These are phyloP conservation scores for Cercospora canescens DNA, from an alignment of 2,329 filamentous ascomycete genomes.

Conservation along the genomic window DNA sequence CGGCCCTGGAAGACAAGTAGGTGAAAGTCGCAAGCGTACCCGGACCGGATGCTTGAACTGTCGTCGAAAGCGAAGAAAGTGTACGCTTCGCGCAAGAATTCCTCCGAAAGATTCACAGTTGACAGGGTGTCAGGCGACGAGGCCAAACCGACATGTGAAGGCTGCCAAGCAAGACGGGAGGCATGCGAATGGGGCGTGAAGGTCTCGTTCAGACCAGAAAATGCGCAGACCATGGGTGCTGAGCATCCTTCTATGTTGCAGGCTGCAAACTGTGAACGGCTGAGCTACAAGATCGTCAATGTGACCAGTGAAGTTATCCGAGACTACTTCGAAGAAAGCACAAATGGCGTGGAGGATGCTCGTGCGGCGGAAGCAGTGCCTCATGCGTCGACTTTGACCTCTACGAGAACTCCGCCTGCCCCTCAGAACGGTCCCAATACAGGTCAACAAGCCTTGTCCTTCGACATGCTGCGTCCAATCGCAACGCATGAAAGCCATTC, in stretches of 20 bases:
- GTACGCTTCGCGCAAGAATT: constrained; percentile 16
- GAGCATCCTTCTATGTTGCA: constrained; percentile 36
- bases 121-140: constrained; percentile 29
- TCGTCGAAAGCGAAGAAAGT: constrained; percentile 36
- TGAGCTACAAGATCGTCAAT: constrained; percentile 33
- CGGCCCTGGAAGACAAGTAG: constrained; percentile 20
- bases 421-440: background rate
- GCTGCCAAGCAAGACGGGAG: constrained; percentile 32
- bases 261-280: constrained; percentile 18
- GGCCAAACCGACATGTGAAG: constrained; percentile 34
- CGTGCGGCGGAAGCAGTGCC: constrained; percentile 9
- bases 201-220: constrained; percentile 32
- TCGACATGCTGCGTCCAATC: constrained; percentile 6
- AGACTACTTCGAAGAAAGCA: constrained; percentile 31
- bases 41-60: constrained; percentile 38
- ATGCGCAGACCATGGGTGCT: constrained; percentile 30
- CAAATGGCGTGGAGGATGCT: constrained; percentile 16
- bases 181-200: constrained; percentile 34
- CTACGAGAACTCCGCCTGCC: background rate
- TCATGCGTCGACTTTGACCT: background rate
- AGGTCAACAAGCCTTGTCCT: constrained; percentile 1
- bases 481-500: constrained; percentile 2
- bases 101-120: background rate
- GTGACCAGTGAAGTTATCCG: constrained; percentile 34
- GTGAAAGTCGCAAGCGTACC: constrained; percentile 28